Conservation (phyloP, 2,329 filamentous ascomycete genomes). For the Ophiocordyceps robertsii region DNA sequence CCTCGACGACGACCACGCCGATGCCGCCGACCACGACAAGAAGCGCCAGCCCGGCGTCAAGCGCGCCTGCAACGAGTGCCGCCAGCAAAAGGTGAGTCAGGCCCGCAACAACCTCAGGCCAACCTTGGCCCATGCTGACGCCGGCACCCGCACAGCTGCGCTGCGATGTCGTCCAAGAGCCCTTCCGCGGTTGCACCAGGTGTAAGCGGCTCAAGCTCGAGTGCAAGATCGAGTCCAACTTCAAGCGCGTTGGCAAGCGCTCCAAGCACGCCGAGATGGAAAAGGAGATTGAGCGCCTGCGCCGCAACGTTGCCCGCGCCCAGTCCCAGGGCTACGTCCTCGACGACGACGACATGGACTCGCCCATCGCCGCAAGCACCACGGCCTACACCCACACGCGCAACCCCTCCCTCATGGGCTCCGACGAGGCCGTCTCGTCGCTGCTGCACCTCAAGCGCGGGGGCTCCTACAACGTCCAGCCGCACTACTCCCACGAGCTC, state of each 20-base stretch:
- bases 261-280: constrained; percentile 80
- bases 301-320: constrained; percentile 47
- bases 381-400: constrained; percentile 44
- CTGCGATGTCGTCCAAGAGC: constrained; percentile 73
- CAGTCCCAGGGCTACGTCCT: constrained; percentile 42
- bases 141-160: constrained; percentile 40
- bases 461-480: constrained; percentile 45
- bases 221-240: constrained; percentile 80
- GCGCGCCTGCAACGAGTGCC: constrained; percentile 72
- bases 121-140: background rate
- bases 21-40: constrained; percentile 36
- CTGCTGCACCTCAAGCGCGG: constrained; percentile 53
- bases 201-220: constrained; percentile 69
- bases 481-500: constrained; percentile 46
- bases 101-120: background rate
- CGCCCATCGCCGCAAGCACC: constrained; percentile 38
- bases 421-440: constrained; percentile 55
- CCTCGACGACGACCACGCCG: constrained; percentile 39
- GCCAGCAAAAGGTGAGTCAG: constrained; percentile 64
- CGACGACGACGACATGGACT: constrained; percentile 44
- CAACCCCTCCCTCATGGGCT: constrained; percentile 52
- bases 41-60: constrained; percentile 58
- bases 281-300: constrained; percentile 60
- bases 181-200: constrained; percentile 63
- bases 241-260: constrained; percentile 72